Evolutionary conservation across 805 yeast species (phyloP), one percentile per base, ranked within the genome.

Genomic region (Komagataella pastoris): DNA sequence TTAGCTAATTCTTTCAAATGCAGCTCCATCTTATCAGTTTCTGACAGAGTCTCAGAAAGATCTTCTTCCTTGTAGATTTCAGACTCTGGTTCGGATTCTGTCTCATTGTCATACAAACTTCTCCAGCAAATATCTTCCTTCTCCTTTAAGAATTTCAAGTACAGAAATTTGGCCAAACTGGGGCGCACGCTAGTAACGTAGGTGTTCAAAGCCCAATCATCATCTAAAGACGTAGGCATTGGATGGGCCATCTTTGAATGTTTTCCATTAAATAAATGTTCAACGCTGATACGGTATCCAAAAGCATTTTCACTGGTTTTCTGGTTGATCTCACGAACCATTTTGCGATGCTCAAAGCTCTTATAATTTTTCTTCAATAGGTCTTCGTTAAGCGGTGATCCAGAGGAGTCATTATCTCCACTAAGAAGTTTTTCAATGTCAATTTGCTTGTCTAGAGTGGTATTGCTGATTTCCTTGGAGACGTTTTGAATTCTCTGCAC

Each of bases 241-340:
- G 70, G 69, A 48, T 62, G 56, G n/a, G 45, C 49, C 7, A 47
- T 54, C 4, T 52, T 49, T 10, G 54, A 56, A 14, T 49, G 56
- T n/a, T 59, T 51, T n/a, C 65, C 72, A 49, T 70, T 63, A 52
- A 71, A 66, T 23, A 53, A 57, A 56, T 73, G 74, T 7, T 63
- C 58, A 0, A 70, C 64, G 5, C 55, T 56, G 7, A 76, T 54
- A 46, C 65, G 64, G 56, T 69, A 73, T 12, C 78, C 78, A 48
- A 67, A 56, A 21, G 55, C 52, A 18, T 55, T 56, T 17, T 54
- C 48, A n/a, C 46, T 40, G 14, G 52, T 54, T n/a, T 10, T 24
- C 54, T 48, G 52, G 60, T 65, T 8, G 59, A 49, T 18, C 43
- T 43, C 19, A 46, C 51, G 47, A 57, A 60, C 43, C 56, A 56